Conservation (phyloP, 23 red algal genomes). For the Gracilaria gracilis region DNA sequence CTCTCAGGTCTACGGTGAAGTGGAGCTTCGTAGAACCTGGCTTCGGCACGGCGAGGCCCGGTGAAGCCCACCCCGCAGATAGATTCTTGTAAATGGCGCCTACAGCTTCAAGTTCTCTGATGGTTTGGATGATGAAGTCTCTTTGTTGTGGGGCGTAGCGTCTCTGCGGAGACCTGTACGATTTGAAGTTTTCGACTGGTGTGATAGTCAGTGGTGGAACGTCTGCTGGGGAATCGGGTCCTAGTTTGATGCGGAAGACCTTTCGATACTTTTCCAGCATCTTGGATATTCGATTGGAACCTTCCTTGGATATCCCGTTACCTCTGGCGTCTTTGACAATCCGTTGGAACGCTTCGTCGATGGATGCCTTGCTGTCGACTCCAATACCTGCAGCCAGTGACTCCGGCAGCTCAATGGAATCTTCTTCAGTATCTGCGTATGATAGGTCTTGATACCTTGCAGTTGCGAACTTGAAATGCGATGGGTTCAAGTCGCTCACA, state of each 20-base stretch:
- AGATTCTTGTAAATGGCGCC: slow-evolving; percentile 36
- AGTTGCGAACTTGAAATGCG: background rate
- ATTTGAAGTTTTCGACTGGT: background rate
- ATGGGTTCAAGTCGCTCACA: background rate
- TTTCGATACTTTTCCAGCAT: background rate
- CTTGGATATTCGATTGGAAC: background rate
- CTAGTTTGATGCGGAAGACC: slow-evolving; percentile 19
- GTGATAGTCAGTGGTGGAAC: background rate
- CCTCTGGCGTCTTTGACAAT: background rate
- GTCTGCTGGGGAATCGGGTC: slow-evolving; percentile 8
- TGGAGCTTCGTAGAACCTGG: slow-evolving; percentile 22
- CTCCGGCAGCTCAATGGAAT: slow-evolving; percentile 35
- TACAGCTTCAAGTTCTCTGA: slow-evolving; percentile 18
- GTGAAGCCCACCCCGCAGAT: slow-evolving; percentile 25
- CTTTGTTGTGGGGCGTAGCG: too few relatives aligned
- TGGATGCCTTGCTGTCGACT: background rate
- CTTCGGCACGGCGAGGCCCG: slow-evolving; percentile 50
- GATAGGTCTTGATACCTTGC: background rate
- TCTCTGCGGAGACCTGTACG: background rate
- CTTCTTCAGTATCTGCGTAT: background rate
- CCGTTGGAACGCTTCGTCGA: too few relatives aligned
- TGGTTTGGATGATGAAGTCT: slow-evolving; percentile 29
- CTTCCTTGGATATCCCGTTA: slow-evolving; percentile 9
- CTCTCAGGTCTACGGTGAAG: too few relatives aligned
- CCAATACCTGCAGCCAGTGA: background rate